phyloP scores from a whole-genome alignment of 352 stramenopile species.

The Lagenidium giganteum region DNA sequence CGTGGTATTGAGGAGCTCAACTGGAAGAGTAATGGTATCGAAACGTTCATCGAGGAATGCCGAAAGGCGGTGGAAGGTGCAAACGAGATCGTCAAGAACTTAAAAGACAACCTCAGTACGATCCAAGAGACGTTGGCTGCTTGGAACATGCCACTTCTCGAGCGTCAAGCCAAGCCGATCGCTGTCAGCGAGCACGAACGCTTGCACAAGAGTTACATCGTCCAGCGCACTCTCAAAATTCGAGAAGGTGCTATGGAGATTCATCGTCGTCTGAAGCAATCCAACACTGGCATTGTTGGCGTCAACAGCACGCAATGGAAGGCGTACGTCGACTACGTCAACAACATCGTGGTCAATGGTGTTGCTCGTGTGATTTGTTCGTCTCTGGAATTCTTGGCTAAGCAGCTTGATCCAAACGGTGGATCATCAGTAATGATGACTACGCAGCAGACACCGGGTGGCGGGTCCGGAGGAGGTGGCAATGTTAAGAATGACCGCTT shows the following conservation, averaged over 20 bases:
- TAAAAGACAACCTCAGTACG: slow-evolving; percentile 96
- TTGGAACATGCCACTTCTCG: slow-evolving; percentile 93
- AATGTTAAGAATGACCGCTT: slow-evolving; percentile 51
- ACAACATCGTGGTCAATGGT: slow-evolving; percentile 95
- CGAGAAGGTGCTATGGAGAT: slow-evolving; percentile 95
- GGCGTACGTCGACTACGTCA: slow-evolving; percentile 97
- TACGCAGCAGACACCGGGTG: no score
- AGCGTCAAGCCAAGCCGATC: slow-evolving; percentile 95
- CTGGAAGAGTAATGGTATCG: slow-evolving; percentile 92
- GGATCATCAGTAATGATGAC: no score
- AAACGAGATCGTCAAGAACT: slow-evolving; percentile 93
- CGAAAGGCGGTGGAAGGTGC: slow-evolving; percentile 79
- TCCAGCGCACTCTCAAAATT: slow-evolving; percentile 92
- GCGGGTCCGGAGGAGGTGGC: slow-evolving; percentile 22
- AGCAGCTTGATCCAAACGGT: slow-evolving; percentile 90
- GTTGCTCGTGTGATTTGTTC: slow-evolving; percentile 86
- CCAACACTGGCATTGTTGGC: slow-evolving; percentile 91
- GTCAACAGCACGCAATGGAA: slow-evolving; percentile 96
- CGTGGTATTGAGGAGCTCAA: slow-evolving; percentile 93
- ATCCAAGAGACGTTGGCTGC: slow-evolving; percentile 91
- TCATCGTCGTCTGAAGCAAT: slow-evolving; percentile 94
- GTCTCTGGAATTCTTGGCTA: slow-evolving; percentile 89
- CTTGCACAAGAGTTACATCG: slow-evolving; percentile 91
- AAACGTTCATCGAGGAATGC: slow-evolving; percentile 93
- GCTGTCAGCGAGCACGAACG: slow-evolving; percentile 95